Evolutionary conservation across 768 basidiomycete species (phyloP).

Genomic region (Amanita rubescens): DNA sequence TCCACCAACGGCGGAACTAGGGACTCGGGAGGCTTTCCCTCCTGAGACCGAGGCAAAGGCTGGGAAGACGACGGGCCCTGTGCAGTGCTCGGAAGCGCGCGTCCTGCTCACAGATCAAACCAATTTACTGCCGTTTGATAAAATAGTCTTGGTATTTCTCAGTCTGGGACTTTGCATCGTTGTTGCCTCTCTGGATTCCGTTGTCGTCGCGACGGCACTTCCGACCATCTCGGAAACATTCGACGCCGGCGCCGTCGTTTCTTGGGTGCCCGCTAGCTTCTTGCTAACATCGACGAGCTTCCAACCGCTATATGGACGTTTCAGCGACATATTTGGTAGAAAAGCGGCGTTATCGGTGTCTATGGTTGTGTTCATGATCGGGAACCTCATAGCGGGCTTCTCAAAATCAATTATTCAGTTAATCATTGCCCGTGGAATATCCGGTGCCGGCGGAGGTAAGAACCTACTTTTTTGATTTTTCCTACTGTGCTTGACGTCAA

Average conservation of each 20-base stretch:
- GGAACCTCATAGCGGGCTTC: conserved; percentile 61
- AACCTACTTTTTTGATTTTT: not conserved
- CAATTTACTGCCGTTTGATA: conserved; percentile 60
- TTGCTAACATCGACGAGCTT: conserved; percentile 61
- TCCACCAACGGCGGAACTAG: not conserved
- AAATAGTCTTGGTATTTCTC: conserved; percentile 54
- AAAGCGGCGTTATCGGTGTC: conserved; percentile 51
- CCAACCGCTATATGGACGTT: conserved; percentile 54
- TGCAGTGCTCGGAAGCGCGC: not conserved
- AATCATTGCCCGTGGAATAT: conserved; percentile 61
- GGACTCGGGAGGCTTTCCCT: not conserved
- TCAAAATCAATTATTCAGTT: conserved; percentile 57
- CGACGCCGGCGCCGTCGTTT: conserved; percentile 52
- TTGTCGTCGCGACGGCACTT: conserved; percentile 68
- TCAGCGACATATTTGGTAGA: conserved; percentile 62
- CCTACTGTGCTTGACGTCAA: not conserved
- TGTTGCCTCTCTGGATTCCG: conserved; percentile 60
- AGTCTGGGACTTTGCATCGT: conserved; percentile 55
- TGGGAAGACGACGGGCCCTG: not conserved
- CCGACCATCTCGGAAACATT: conserved; percentile 63
- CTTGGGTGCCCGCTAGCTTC: conserved; percentile 72
- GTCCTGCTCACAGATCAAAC: conserved; percentile 59
- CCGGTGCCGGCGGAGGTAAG: conserved; percentile 59
- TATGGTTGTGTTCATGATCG: conserved; percentile 58
- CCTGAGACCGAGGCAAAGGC: not conserved